Percentiles rank a stretch among this genome's conserved stretches.
Conservation (phyloP, 2,329 filamentous ascomycete genomes). For the Penicillium freii region DNA sequence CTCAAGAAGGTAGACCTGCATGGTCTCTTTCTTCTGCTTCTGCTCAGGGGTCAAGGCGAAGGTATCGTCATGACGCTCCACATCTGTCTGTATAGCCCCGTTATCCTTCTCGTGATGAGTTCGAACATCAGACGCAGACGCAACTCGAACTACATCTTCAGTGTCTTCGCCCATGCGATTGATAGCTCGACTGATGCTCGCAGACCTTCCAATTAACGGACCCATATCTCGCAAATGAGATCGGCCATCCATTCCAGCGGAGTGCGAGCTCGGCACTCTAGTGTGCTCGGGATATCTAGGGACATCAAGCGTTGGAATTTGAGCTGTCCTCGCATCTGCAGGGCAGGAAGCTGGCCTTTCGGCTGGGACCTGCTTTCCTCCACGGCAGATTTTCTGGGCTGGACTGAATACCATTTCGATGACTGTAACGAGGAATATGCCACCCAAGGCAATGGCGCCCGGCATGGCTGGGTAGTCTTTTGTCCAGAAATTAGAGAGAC, state of each 20-base stretch:
- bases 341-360: background rate
- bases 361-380: conserved; percentile 5
- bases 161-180: conserved; percentile 27
- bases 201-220: conserved; percentile 28
- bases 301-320: background rate
- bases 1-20: conserved; percentile 73
- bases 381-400: conserved; percentile 31
- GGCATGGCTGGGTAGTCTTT: conserved; percentile 49
- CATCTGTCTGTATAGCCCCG: conserved; percentile 16
- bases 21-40: conserved; percentile 60
- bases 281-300: background rate
- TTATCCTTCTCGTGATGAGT: conserved; percentile 16
- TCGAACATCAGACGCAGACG: conserved; percentile 21
- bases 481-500: conserved; percentile 50
- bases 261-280: background rate
- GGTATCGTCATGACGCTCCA: conserved; percentile 18
- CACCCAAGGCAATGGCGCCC: conserved; percentile 47
- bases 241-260: conserved; percentile 12
- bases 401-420: conserved; percentile 58
- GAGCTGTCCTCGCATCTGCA: background rate
- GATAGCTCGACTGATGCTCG: conserved; percentile 32
- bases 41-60: conserved; percentile 29
- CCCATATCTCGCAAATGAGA: conserved; percentile 28
- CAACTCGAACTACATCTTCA: conserved; percentile 24
- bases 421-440: conserved; percentile 48